These are phyloP conservation scores for Aureobasidium vineae DNA, from an alignment of 2,329 filamentous ascomycete species.

Conservation along the genomic window DNA sequence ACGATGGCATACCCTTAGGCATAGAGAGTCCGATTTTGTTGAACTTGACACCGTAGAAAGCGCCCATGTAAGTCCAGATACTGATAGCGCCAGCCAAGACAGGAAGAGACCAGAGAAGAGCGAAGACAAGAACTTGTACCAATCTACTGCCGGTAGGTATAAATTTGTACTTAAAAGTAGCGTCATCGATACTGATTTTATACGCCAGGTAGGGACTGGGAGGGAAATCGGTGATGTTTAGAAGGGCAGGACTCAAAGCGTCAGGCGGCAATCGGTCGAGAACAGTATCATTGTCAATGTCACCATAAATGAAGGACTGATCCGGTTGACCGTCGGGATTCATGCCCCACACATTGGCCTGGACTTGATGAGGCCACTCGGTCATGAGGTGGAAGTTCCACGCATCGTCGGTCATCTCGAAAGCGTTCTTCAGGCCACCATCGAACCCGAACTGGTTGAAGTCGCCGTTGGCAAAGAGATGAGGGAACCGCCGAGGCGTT, in stretches of 20 bases:
- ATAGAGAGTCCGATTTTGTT: conserved; percentile 55
- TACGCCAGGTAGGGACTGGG: conserved; percentile 57
- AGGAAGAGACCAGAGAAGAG: conserved; percentile 56
- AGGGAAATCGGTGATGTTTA: conserved; percentile 60
- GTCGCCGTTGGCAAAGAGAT: conserved; percentile 61
- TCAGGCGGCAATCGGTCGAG: conserved; percentile 62
- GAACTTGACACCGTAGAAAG: conserved; percentile 64
- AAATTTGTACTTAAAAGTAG: conserved; percentile 52
- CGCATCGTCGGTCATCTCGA: conserved; percentile 51
- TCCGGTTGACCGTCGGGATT: conserved; percentile 63
- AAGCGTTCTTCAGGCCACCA: conserved; percentile 55
- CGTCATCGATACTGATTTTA: conserved; percentile 57
- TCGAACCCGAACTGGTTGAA: conserved; percentile 66
- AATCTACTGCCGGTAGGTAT: conserved; percentile 55
- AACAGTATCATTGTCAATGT: conserved; percentile 60
- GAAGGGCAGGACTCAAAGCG: conserved; percentile 54
- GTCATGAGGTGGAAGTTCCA: conserved; percentile 63
- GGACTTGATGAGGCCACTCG: conserved; percentile 62
- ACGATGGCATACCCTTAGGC: conserved; percentile 42
- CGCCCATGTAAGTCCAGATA: conserved; percentile 58
- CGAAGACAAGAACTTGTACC: conserved; percentile 55
- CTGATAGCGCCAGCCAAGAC: conserved; percentile 51
- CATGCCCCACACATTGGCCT: conserved; percentile 66
- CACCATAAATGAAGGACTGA: conserved; percentile 58
- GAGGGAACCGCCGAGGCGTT: conserved; percentile 56